Evolutionary conservation across 306 rosid species (phyloP), one percentile per base, ranked within the genome.

Genomic region (Quercus aquifolioides): DNA sequence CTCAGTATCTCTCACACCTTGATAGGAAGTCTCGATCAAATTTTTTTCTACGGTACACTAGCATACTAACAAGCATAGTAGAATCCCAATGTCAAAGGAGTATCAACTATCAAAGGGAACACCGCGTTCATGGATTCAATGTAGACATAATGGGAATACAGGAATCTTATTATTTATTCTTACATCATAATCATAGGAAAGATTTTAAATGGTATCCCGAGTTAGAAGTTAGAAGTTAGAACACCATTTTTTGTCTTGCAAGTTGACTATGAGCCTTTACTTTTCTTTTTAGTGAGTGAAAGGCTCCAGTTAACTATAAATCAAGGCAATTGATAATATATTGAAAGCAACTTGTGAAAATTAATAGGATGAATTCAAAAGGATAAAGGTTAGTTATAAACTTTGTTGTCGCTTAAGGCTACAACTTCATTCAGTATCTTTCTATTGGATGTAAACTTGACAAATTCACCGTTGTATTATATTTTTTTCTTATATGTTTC

Each of bases 121-220:
- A 85, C 77, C 82, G 67, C 77, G 62, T 77, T 28, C 55, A 19
- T 83, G 78, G 79, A 80, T 87, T 91, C 89, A 83, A 75, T 43
- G 30, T 6, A 75, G 69, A 23, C 80, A 87, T 86, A 23, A 86
- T 83, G 78, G 75, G 78, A 77, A 68, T 74, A 18, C 67, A 71
- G 58, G 82, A 88, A 78, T 73, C 75, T 74, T 41, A 82, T 64
- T 70, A 49, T 55, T 64, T 79, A 71, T 75, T 57, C 20, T 33
- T 15, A 63, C 6, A 63, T 4, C 26, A 60, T 4, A 19, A 33
- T 1, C 18, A 33, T 1, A 33, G 10, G 0, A 58, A 19, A 31
- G 31, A 25, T 56, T 19, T n/a, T 35, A 59, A n/a, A 31, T 18
- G 62, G 71, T 69, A 75, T 75, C 75, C 51, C 25, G 17, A 3